These are phyloP conservation scores for Pyrenophora seminiperda DNA, from an alignment of 2,329 filamentous ascomycete species.

Conservation along the genomic window DNA sequence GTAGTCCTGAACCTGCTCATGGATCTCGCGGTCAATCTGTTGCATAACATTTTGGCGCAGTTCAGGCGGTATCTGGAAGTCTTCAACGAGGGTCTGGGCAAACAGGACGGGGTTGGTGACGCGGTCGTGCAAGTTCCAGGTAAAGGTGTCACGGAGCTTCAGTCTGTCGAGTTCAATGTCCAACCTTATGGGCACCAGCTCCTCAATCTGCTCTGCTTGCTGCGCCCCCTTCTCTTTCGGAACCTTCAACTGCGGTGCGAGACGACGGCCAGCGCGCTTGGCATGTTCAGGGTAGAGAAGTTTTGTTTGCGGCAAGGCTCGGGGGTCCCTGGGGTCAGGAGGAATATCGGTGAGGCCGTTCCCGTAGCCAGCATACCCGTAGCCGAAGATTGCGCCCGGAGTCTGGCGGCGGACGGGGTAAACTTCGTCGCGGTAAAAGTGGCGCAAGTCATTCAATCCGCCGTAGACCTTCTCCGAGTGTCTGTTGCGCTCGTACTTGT, in stretches of 20 bases:
- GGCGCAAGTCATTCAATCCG: constrained; percentile 47
- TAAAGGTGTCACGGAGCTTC: constrained; percentile 94
- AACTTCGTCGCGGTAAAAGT: constrained; percentile 51
- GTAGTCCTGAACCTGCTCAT: constrained; percentile 89
- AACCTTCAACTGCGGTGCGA: constrained; percentile 73
- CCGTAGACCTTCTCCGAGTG: constrained; percentile 68
- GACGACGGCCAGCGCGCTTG: constrained; percentile 75
- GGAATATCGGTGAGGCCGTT: constrained; percentile 75
- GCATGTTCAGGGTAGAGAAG: constrained; percentile 82
- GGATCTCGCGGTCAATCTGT: constrained; percentile 75
- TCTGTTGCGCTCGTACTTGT: constrained; percentile 56
- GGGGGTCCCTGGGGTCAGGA: constrained; percentile 52
- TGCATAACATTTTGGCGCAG: constrained; percentile 60
- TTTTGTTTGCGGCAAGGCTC: constrained; percentile 54
- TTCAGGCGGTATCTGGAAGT: constrained; percentile 76
- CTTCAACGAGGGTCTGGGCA: constrained; percentile 86
- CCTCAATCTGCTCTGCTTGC: constrained; percentile 89
- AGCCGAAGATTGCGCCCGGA: constrained; percentile 65
- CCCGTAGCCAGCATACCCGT: constrained; percentile 85
- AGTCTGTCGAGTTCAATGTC: constrained; percentile 97
- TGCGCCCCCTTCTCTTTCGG: constrained; percentile 79
- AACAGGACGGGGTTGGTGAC: constrained; percentile 80
- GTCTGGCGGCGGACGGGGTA: constrained; percentile 63
- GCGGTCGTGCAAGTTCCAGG: constrained; percentile 96
- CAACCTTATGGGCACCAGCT: constrained; percentile 86